Evolutionary conservation across 352 stramenopile species (phyloP), one percentile per base, ranked within the genome.

Genomic region (Blastocystis sp.): DNA sequence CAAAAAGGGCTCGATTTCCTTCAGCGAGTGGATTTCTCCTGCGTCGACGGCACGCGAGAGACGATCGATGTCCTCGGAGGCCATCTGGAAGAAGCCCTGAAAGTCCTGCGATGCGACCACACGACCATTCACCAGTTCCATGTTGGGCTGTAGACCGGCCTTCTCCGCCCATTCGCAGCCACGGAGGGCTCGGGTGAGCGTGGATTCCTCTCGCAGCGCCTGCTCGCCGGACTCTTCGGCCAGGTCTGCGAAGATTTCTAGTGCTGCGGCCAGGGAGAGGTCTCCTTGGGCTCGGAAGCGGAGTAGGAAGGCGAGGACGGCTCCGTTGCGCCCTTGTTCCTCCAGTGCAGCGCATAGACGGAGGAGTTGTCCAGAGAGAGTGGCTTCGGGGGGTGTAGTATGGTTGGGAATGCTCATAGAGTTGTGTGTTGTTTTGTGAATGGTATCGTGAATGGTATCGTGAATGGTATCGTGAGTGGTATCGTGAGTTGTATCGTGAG

Each of bases 221-320:
- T 29, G 6, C 9, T 16, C 24, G 9, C 42, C 48, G 14, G 29
- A 21, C 53, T 16, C 11, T 4, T 38, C n/a, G 4, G 0, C 32
- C n/a, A 38, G 2, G 0, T 81, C 34, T 18, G 61, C 32, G 34
- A 81, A 40, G 21, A 65, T 16, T 29, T 49, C 34, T 3, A 81
- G 21, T 21, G 48, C 69, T 9, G 46, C 48, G 8, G 14, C 36
- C 18, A 40, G 8, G 11, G 44, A 48, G 24, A 18, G 29, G 36
- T 63, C 48, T 11, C 21, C 18, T 11, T 48, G 24, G 18, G 42
- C 27, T 1, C 61, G n/a, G 27, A 54, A 81, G 34, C 29, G 32
- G 48, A 65, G 24, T 16, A 46, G 85, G 71, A 71, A 87, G 8
- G 49, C 38, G 0, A 87, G 32, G 6, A 53, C 36, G n/a, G 49